phyloP scores from a whole-genome alignment of 106 monocot genomes.

The Apostasia shenzhenica region DNA sequence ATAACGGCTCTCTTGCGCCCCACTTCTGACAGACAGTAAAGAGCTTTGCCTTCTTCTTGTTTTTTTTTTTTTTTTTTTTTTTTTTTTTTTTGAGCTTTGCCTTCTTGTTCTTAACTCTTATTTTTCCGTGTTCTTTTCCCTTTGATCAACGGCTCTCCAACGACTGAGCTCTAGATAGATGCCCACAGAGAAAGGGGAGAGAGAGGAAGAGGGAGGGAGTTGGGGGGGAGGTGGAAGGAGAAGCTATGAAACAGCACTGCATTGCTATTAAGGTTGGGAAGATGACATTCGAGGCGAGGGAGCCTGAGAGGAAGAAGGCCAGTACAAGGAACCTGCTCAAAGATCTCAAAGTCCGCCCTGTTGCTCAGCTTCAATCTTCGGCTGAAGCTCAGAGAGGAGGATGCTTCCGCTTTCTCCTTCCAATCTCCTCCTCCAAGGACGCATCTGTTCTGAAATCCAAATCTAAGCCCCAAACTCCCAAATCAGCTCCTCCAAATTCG shows the following conservation, averaged over 20 bases:
- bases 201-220: neutral
- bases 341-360: conserved; percentile 22
- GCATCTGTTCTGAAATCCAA: conserved; percentile 1
- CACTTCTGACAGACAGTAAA: too few relatives aligned
- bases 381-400: conserved; percentile 10
- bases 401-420: conserved; percentile 23
- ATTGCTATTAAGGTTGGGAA: neutral
- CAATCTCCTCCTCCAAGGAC: conserved; percentile 18
- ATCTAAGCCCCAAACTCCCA: conserved; percentile 7
- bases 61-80: too few relatives aligned
- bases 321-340: conserved; percentile 29
- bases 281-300: neutral
- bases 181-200: neutral
- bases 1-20: too few relatives aligned
- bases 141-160: too few relatives aligned
- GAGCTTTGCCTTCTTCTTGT: too few relatives aligned
- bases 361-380: conserved; percentile 11
- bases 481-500: conserved; percentile 19
- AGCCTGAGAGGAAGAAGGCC: conserved; percentile 8
- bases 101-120: too few relatives aligned
- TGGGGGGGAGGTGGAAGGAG: neutral
- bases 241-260: conserved; percentile 1
- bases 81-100: too few relatives aligned
- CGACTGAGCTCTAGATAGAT: too few relatives aligned
- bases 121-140: too few relatives aligned